These are phyloP conservation scores for Typha latifolia DNA, from an alignment of 176 grass and related monocot genomes.

Conservation along the genomic window DNA sequence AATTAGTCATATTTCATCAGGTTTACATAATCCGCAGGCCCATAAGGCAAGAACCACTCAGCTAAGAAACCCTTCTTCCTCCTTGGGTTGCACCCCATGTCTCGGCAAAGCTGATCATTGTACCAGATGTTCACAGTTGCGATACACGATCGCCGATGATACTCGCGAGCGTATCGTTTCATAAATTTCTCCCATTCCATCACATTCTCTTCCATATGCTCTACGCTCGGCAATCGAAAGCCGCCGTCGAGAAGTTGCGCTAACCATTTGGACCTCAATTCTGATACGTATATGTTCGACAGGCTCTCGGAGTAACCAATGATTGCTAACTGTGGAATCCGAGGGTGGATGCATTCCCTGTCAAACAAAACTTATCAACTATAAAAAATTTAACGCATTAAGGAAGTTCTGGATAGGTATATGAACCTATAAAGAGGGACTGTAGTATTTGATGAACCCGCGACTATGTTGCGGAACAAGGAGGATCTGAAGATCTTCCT, in stretches of 20 bases:
- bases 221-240: constrained; percentile 1
- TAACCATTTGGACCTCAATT: background rate
- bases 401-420: background rate
- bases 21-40: background rate
- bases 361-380: background rate
- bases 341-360: constrained; percentile 16
- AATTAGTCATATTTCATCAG: background rate
- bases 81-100: constrained; percentile 16
- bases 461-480: constrained; percentile 27
- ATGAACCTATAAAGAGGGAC: constrained; percentile 45
- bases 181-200: constrained; percentile 11
- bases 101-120: constrained; percentile 5
- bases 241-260: background rate
- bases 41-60: constrained; percentile 10
- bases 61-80: constrained; percentile 6
- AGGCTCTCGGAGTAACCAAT: constrained; percentile 1
- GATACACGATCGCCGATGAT: background rate
- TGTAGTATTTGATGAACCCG: constrained; percentile 26
- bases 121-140: constrained; percentile 1
- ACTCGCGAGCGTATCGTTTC: background rate
- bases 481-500: constrained; percentile 45
- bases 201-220: background rate
- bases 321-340: constrained; percentile 6
- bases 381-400: background rate
- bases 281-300: background rate